Conservation (phyloP, 179 eudicot genomes). For the Carnegiea gigantea region DNA sequence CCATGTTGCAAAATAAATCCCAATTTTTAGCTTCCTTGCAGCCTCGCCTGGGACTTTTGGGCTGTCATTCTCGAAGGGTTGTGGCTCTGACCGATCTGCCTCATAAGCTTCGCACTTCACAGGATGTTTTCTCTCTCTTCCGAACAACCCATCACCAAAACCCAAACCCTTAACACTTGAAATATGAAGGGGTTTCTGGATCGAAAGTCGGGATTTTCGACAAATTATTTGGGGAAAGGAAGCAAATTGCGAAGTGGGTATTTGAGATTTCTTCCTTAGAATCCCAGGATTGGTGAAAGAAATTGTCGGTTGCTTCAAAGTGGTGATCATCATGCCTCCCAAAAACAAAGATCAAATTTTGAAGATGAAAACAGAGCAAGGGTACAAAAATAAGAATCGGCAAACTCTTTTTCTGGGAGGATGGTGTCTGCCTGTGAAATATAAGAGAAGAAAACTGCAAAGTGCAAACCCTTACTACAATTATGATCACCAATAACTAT, state of each 20-base stretch:
- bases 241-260: conserved; percentile 32
- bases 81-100: conserved; percentile 57
- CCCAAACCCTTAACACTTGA: conserved; percentile 26
- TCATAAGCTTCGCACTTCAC: conserved; percentile 65
- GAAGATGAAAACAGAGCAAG: neutral
- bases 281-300: conserved; percentile 26
- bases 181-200: conserved; percentile 32
- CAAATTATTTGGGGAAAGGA: conserved; percentile 18
- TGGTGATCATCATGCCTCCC: conserved; percentile 34
- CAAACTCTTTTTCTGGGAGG: too few relatives aligned
- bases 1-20: conserved; percentile 74
- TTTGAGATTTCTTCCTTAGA: conserved; percentile 34
- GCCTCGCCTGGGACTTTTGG: conserved; percentile 29
- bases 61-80: conserved; percentile 21
- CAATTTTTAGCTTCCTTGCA: conserved; percentile 59
- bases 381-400: neutral
- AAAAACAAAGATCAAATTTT: conserved; percentile 34
- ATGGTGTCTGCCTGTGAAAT: too few relatives aligned
- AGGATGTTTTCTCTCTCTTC: conserved; percentile 20
- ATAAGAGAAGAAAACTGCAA: too few relatives aligned
- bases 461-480: too few relatives aligned
- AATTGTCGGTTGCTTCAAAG: conserved; percentile 35
- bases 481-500: neutral
- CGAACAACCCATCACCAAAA: conserved; percentile 19
- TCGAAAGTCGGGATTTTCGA: conserved; percentile 35